Conservation (phyloP, 345 rosid genomes). For the Leavenworthia alabamica region DNA sequence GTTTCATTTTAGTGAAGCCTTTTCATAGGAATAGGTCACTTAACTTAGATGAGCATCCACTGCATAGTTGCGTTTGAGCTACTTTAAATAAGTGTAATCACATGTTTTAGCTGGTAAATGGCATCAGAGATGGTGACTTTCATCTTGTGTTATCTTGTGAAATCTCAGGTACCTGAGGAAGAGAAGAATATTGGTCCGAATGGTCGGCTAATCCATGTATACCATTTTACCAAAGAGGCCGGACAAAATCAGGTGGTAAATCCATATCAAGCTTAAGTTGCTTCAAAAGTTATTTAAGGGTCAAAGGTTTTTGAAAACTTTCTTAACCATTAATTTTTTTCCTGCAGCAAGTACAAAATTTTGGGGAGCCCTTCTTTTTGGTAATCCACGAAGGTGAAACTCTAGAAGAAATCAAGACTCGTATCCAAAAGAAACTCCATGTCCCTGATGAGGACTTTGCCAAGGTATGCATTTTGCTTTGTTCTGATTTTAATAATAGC, state of each 20-base stretch:
- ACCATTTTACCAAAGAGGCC: slow-evolving; percentile 74
- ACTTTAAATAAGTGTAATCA: neutral
- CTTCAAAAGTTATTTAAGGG: neutral
- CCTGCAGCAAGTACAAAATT: slow-evolving; percentile 80
- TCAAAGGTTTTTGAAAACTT: neutral
- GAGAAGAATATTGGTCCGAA: slow-evolving; percentile 76
- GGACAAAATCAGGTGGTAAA: slow-evolving; percentile 71
- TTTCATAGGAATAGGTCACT: neutral
- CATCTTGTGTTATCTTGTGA: slow-evolving; percentile 4
- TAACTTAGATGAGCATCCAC: neutral
- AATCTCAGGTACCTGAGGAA: slow-evolving; percentile 72
- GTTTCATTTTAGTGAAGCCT: neutral
- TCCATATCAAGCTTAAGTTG: slow-evolving; percentile 1
- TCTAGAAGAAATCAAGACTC: slow-evolving; percentile 62
- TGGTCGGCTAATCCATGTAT: slow-evolving; percentile 84
- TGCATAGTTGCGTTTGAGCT: neutral
- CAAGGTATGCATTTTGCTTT: slow-evolving; percentile 43
- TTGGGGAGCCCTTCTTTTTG: slow-evolving; percentile 95
- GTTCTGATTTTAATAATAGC: neutral
- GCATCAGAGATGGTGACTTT: neutral
- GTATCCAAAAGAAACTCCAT: slow-evolving; percentile 76
- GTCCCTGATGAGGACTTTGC: slow-evolving; percentile 88
- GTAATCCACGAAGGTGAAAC: slow-evolving; percentile 91
- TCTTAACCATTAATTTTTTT: slow-evolving; percentile 9
- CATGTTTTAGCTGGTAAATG: slow-evolving; percentile 1